Conservation (phyloP, 768 basidiomycete genomes). For the Strobilomyces dryophilus region DNA sequence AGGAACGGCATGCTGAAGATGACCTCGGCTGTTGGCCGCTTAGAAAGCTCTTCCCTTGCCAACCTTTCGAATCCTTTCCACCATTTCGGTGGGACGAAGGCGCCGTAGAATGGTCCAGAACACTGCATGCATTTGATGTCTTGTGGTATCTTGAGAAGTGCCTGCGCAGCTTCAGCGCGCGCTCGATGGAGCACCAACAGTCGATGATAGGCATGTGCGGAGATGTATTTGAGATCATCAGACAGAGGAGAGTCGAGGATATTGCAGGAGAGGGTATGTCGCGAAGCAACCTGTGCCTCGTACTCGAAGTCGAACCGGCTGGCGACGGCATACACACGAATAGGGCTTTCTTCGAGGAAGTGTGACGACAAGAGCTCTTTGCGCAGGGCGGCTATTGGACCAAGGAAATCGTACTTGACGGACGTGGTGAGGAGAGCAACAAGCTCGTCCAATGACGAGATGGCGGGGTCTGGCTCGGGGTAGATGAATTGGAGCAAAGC, state of each 20-base stretch:
- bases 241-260: conserved; percentile 54
- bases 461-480: conserved; percentile 50
- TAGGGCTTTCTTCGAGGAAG: conserved; percentile 47
- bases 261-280: conserved; percentile 48
- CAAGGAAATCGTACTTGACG: conserved; percentile 59
- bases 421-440: conserved; percentile 48
- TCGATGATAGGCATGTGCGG: conserved; percentile 64
- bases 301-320: conserved; percentile 60
- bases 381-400: conserved; percentile 46
- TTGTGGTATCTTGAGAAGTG: conserved; percentile 42
- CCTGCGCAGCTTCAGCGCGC: conserved; percentile 47
- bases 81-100: conserved; percentile 58
- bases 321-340: conserved; percentile 68
- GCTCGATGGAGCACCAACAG: conserved; percentile 57
- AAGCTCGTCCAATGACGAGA: conserved; percentile 53
- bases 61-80: conserved; percentile 58
- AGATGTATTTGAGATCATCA: conserved; percentile 62
- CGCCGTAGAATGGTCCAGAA: conserved; percentile 46
- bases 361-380: conserved; percentile 44
- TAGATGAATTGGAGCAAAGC: conserved; percentile 59
- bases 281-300: conserved; percentile 59
- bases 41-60: conserved; percentile 54
- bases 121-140: conserved; percentile 66
- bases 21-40: conserved; percentile 52
- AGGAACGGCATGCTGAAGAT: conserved; percentile 63